Conservation (phyloP, 768 basidiomycete genomes). For the Scleroderma citrinum region DNA sequence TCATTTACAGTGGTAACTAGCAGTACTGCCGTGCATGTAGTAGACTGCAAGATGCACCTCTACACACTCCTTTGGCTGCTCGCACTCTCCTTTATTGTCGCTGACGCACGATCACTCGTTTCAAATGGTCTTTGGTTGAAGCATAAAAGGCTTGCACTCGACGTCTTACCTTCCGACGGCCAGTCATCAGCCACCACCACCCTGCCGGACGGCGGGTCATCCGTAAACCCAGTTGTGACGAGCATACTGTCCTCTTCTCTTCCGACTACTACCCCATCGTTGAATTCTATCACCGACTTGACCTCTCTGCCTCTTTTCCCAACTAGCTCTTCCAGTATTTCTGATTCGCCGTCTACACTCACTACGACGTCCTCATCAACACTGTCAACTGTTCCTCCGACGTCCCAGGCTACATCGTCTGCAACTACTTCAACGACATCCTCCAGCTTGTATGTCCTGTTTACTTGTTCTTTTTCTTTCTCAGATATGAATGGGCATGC, state of each 20-base stretch:
- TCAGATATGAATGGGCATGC: background rate
- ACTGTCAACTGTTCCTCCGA: background rate
- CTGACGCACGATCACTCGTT: background rate
- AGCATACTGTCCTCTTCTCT: background rate
- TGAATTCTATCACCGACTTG: background rate
- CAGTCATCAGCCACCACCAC: background rate
- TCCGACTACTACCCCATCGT: background rate
- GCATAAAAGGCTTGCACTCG: background rate
- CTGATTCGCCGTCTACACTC: background rate
- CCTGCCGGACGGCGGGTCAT: background rate
- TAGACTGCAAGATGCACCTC: constrained; percentile 3
- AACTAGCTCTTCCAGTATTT: background rate
- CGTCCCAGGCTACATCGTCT: background rate
- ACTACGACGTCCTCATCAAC: background rate
- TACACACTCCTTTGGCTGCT: constrained; percentile 10
- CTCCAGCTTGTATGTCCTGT: background rate
- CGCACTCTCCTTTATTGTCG: constrained; percentile 4
- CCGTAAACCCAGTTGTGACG: background rate
- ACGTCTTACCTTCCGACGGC: background rate
- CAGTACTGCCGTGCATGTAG: too few relatives aligned
- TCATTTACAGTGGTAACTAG: too few relatives aligned
- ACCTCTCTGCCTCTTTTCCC: background rate
- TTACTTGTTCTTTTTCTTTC: background rate
- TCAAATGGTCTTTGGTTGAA: background rate
- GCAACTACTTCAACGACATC: background rate